These are phyloP conservation scores for Pichia rugopelliculosa DNA, from an alignment of 805 yeast genomes.

Conservation along the genomic window DNA sequence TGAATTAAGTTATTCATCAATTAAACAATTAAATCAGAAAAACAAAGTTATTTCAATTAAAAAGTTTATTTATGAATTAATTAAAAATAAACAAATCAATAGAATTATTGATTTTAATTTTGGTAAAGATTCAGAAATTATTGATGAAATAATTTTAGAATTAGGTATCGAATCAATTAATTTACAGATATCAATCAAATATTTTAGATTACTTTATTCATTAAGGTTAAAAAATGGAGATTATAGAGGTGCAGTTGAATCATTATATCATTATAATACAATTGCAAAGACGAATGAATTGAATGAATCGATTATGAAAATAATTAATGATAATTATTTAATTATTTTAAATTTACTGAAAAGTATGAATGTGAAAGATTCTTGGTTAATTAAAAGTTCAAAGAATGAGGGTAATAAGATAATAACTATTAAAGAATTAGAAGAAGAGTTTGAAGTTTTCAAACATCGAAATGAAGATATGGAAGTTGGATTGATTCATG, in stretches of 20 bases:
- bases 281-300: slow-evolving; percentile 14
- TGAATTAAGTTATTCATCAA: slow-evolving; percentile 23
- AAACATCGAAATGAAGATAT: neutral
- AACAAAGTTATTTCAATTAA: slow-evolving; percentile 22
- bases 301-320: slow-evolving; percentile 13
- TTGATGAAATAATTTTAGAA: slow-evolving; percentile 35
- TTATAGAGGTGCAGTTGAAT: slow-evolving; percentile 40
- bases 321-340: slow-evolving; percentile 31
- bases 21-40: slow-evolving; percentile 21
- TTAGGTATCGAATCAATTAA: slow-evolving; percentile 23
- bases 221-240: slow-evolving; percentile 44
- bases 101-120: slow-evolving; percentile 37
- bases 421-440: slow-evolving; percentile 16
- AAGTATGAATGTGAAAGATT: slow-evolving; percentile 31
- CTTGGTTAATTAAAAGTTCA: slow-evolving; percentile 31
- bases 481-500: neutral
- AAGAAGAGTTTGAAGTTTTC: slow-evolving; percentile 17
- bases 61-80: slow-evolving; percentile 32
- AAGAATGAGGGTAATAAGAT: slow-evolving; percentile 6
- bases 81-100: slow-evolving; percentile 33
- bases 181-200: slow-evolving; percentile 30
- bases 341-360: slow-evolving; percentile 34
- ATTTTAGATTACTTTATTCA: slow-evolving; percentile 44
- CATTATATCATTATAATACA: slow-evolving; percentile 35
- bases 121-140: slow-evolving; percentile 33